Base-by-base conservation (phyloP, 805 yeast genomes). In the Kuraishia piskuri region DNA sequence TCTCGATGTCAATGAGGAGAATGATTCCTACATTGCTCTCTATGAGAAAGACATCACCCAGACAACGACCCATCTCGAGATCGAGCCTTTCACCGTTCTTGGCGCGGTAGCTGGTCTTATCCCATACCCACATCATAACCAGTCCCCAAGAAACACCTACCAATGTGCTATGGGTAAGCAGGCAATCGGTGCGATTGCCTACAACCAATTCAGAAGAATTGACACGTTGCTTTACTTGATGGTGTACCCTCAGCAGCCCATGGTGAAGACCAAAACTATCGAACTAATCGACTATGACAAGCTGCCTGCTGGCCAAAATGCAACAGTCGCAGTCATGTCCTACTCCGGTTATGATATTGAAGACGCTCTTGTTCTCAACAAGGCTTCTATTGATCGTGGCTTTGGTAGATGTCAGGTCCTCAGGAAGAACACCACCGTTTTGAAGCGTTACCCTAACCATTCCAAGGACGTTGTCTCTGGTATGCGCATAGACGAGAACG, bases 241-340 rank as follows among this genome's bases (percentile, higher is more conserved):
- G 96, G 96, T 90, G n/a, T 94, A 94, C 66, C 99, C 99, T 3
- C 98, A 94, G 71, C 98, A 94, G 68, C 99, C 99, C 0, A 89
- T 94, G 98, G 99, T 94, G 24, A 94, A 94, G 72, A 90, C 98
- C 3, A 89, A 90, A 67, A 94, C 99, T 0, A 94, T 94, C 60
- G 99, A 94, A 71, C 76, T 94, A 57, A 92, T 94, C 58, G 88
- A 92, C 57, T 94, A 94, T 67, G 99, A 94, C 70, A 91, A 94
- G 67, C 75, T 94, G 46, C 99, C 99, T 2, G 99, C 99, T 3
- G 99, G 99, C 7, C 99, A 94, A 71, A 94, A 94, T 68, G 99
- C 99, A 9, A 88, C 96, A 0, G 99, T 94, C 54, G 99, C 99
- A 1, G 99, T 94, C 44, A 94, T 94, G 99, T 90, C 97, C 7